Conservation (phyloP, 2,329 filamentous ascomycete species). For the Emergomyces pasteurianus region DNA sequence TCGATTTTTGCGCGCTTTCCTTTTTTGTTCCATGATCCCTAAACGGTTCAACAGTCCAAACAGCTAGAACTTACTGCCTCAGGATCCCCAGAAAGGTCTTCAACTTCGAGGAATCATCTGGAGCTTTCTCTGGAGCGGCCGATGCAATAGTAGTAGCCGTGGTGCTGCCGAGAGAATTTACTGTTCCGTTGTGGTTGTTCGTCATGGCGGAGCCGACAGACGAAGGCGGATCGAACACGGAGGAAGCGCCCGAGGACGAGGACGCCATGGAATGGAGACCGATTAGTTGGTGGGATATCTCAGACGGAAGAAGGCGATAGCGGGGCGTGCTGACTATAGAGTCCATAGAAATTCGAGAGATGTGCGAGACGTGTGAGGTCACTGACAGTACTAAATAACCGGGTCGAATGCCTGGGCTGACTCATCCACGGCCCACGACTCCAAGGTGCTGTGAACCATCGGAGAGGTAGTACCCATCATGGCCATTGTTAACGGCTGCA, state of each 20-base stretch:
- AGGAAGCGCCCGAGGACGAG: slow-evolving; percentile 1
- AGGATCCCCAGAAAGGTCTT: slow-evolving; percentile 80
- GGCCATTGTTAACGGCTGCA: slow-evolving; percentile 23
- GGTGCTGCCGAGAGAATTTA: background rate
- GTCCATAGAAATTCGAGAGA: background rate
- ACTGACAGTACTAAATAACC: background rate
- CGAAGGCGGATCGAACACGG: background rate
- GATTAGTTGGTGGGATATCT: background rate
- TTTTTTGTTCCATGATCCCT: background rate
- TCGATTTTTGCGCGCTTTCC: too few species aligned
- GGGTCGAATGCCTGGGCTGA: background rate
- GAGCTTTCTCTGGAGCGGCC: slow-evolving; percentile 40
- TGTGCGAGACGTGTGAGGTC: background rate
- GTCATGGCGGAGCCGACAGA: slow-evolving; percentile 5
- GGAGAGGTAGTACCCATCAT: background rate
- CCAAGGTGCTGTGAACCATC: too few species aligned
- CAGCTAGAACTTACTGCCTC: slow-evolving; percentile 54
- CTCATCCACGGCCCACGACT: background rate
- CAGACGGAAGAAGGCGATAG: background rate
- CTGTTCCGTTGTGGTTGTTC: slow-evolving; percentile 1
- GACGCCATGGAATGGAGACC: background rate
- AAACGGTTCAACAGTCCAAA: background rate
- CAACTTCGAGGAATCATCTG: slow-evolving; percentile 77
- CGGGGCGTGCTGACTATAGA: too few species aligned
- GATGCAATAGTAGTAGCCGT: background rate